Evolutionary conservation across 768 basidiomycete genomes (phyloP).

Genomic region (Imleria badia): DNA sequence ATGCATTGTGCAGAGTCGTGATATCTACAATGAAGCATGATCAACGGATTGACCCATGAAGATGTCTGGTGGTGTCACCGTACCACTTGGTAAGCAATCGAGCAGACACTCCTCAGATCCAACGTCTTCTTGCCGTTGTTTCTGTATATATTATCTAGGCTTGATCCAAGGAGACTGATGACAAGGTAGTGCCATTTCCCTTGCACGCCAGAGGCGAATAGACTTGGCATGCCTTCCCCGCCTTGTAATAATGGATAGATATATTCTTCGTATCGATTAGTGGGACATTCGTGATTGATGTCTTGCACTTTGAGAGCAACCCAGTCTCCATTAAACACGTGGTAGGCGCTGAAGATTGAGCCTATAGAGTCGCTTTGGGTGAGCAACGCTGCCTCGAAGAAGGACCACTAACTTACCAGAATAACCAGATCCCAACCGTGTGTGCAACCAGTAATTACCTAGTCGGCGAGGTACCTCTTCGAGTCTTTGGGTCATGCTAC

Average conservation of each 20-base stretch:
- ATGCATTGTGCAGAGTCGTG: conserved; percentile 76
- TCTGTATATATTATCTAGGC: conserved; percentile 62
- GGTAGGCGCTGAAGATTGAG: conserved; percentile 62
- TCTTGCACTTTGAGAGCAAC: conserved; percentile 76
- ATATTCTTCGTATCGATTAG: conserved; percentile 67
- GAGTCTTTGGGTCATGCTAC: conserved; percentile 10
- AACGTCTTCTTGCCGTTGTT: conserved; percentile 55
- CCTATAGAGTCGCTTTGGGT: conserved; percentile 44
- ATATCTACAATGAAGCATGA: conserved; percentile 47
- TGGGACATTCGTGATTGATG: conserved; percentile 70
- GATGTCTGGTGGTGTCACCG: conserved; percentile 20
- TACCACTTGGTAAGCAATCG: conserved; percentile 77
- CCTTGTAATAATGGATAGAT: conserved; percentile 74
- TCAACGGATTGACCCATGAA: conserved; percentile 5
- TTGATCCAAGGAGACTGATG: conserved; percentile 73
- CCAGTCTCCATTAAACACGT: conserved; percentile 55
- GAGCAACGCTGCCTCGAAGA: not conserved
- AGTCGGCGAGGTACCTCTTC: conserved; percentile 38
- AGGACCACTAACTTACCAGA: conserved; percentile 48
- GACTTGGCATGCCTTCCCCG: conserved; percentile 67
- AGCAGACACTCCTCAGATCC: conserved; percentile 71
- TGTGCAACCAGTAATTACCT: conserved; percentile 61
- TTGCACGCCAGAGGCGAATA: conserved; percentile 61
- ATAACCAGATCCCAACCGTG: conserved; percentile 68
- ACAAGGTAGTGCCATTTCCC: conserved; percentile 69